These are phyloP conservation scores for Eutrema heterophyllum DNA, from an alignment of 345 rosid species.

Conservation along the genomic window DNA sequence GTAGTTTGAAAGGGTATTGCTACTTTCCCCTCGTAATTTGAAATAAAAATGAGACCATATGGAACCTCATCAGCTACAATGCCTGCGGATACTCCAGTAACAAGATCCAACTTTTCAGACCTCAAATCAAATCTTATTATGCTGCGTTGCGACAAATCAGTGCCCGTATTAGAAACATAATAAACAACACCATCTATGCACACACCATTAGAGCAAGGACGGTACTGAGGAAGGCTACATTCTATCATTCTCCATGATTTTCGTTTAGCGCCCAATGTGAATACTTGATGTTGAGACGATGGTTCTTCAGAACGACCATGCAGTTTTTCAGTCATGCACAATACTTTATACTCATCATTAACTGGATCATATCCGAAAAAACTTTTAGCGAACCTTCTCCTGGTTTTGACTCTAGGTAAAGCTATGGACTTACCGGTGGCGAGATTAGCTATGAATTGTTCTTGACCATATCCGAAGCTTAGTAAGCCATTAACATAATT, in stretches of 20 bases:
- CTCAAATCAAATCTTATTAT: background rate
- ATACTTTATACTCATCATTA: background rate
- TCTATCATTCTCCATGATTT: background rate
- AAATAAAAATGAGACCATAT: background rate
- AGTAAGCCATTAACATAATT: background rate
- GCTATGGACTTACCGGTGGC: background rate
- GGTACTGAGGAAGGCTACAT: background rate
- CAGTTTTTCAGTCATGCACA: background rate
- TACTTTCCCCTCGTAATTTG: background rate
- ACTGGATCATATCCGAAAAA: constrained; percentile 2
- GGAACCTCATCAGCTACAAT: background rate
- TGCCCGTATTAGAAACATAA: background rate
- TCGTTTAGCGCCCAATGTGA: background rate
- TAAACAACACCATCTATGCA: constrained; percentile 13
- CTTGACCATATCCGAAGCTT: background rate
- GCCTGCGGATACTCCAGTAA: background rate
- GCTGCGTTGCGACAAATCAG: background rate
- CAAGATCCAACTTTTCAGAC: background rate
- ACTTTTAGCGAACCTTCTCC: background rate
- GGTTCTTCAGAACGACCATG: no score
- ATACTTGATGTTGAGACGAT: background rate
- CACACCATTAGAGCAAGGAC: background rate
- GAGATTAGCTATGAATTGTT: background rate
- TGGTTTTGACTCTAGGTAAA: background rate
- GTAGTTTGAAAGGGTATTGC: background rate